phyloP scores from a whole-genome alignment of 208 protist genomes.

The Trypanosoma scelopori region DNA sequence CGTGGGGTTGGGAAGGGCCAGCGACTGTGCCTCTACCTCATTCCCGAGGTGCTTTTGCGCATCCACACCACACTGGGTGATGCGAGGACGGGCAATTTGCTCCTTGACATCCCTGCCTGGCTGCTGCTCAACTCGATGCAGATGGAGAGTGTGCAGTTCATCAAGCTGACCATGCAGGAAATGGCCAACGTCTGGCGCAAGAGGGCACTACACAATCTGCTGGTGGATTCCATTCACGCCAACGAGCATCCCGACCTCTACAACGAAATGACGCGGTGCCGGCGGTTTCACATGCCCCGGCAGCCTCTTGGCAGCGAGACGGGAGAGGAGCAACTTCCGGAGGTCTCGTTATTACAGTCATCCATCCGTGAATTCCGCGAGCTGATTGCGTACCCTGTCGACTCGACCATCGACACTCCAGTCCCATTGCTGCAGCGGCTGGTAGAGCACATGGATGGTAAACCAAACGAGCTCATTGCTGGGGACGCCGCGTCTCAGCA shows the following conservation, averaged over 20 bases:
- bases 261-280: slow-evolving; percentile 43
- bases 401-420: slow-evolving; percentile 32
- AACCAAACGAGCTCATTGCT: slow-evolving; percentile 41
- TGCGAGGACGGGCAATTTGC: slow-evolving; percentile 50
- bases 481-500: slow-evolving; percentile 35
- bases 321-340: slow-evolving; percentile 19
- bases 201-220: slow-evolving; percentile 69
- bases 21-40: slow-evolving; percentile 91
- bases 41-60: slow-evolving; percentile 87
- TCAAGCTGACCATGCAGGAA: slow-evolving; percentile 90
- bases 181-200: slow-evolving; percentile 91
- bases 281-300: slow-evolving; percentile 45
- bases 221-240: slow-evolving; percentile 54
- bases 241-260: slow-evolving; percentile 46
- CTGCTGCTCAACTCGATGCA: slow-evolving; percentile 89
- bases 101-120: slow-evolving; percentile 86
- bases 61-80: slow-evolving; percentile 59
- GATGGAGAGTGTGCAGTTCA: slow-evolving; percentile 82
- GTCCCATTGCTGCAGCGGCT: slow-evolving; percentile 62
- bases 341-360: slow-evolving; percentile 33
- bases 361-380: slow-evolving; percentile 81
- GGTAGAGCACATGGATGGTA: slow-evolving; percentile 33
- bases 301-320: slow-evolving; percentile 10
- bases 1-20: slow-evolving; percentile 93
- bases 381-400: slow-evolving; percentile 59